Evolutionary conservation across 108 stramenopile genomes (phyloP), one percentile per base, ranked within the genome.

Genomic region (Cyclotella kingstonii): DNA sequence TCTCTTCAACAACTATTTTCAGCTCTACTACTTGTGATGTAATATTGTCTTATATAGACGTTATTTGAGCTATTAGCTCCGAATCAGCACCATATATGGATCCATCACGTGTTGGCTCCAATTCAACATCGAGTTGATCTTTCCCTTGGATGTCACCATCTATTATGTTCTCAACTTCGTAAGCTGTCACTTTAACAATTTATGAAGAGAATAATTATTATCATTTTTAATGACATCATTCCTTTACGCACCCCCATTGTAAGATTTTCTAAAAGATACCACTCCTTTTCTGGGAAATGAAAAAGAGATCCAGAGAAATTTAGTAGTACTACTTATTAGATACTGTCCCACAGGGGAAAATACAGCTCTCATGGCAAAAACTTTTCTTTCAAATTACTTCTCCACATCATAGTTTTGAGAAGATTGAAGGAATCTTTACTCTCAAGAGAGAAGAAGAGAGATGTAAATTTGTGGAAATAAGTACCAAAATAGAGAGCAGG

Each of bases 371-470:
- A 56, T 31, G 6, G 34, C n/a, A 26, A 56, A 40, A 26, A 56
- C 55, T 17, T 40, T 60, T 23, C 53, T 44, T 6, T 57, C 30
- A 51, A 66, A 75, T 11, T 42, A 60, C 38, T 44, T 53, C 17
- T 60, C 54, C 6, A 36, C 45, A 4, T 33, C 50, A 2, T 40
- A 27, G 19, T 40, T 21, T 23, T 65, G n/a, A n/a, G n/a, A n/a
- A n/a, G n/a, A n/a, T n/a, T n/a, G n/a, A n/a, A n/a, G n/a, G n/a
- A n/a, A 27, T 34, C 49, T 38, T 2, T 43, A 25, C 15, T n/a
- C 0, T 1, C n/a, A n/a, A n/a, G n/a, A n/a, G n/a, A n/a, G n/a
- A n/a, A n/a, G n/a, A n/a, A n/a, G n/a, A n/a, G n/a, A n/a, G n/a
- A n/a, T n/a, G n/a, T n/a, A n/a, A n/a, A n/a, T n/a, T n/a, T n/a